These are phyloP conservation scores for Elaeis guineensis DNA, from an alignment of 176 grass and related monocot genomes.

Conservation along the genomic window DNA sequence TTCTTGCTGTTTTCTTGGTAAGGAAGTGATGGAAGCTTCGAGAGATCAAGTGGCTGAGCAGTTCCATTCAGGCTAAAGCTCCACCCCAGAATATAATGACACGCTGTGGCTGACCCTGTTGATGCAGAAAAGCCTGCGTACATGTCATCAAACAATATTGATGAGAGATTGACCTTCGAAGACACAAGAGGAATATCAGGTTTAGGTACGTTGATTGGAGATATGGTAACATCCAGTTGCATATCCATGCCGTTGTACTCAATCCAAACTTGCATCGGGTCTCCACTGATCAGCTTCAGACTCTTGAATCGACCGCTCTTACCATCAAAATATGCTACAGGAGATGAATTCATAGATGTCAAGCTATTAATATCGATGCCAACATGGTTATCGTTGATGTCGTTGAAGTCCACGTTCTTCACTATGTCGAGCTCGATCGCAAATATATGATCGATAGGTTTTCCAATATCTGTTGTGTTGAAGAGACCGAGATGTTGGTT, in stretches of 20 bases:
- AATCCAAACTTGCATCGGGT: constrained; percentile 41
- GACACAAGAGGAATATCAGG: constrained; percentile 29
- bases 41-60: constrained; percentile 38
- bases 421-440: constrained; percentile 71
- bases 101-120: constrained; percentile 44
- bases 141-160: constrained; percentile 13
- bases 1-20: constrained; percentile 2
- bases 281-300: constrained; percentile 17
- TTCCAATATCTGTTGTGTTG: constrained; percentile 25
- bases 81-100: constrained; percentile 62
- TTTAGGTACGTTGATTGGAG: constrained; percentile 8
- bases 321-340: constrained; percentile 7
- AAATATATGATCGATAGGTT: constrained; percentile 16
- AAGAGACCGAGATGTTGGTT: constrained; percentile 46
- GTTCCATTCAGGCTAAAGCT: constrained; percentile 45
- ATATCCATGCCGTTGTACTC: constrained; percentile 35
- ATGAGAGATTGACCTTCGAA: constrained; percentile 27
- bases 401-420: constrained; percentile 18
- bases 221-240: constrained; percentile 40
- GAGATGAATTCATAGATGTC: background rate
- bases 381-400: constrained; percentile 55
- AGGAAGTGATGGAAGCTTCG: constrained; percentile 37
- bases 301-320: background rate
- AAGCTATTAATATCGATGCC: constrained; percentile 48
- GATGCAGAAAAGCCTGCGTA: constrained; percentile 59